Evolutionary conservation across 257 asterid species (phyloP).

Genomic region (Solanum chmielewskii): DNA sequence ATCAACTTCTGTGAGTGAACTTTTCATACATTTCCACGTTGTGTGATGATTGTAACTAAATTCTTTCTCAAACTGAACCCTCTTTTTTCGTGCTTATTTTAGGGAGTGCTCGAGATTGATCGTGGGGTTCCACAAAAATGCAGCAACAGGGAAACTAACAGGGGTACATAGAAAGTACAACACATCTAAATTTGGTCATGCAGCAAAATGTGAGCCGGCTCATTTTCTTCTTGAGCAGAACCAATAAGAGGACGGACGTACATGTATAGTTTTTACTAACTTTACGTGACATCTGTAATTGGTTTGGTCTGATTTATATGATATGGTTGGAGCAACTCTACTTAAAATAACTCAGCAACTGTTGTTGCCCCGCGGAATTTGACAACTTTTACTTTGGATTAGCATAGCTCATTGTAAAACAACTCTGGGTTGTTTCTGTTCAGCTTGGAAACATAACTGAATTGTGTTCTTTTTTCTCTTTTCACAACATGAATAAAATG

Average conservation of each 20-base stretch:
- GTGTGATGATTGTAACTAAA: not conserved
- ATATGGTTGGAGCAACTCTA: not conserved
- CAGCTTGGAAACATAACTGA: not conserved
- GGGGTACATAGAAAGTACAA: conserved; percentile 73
- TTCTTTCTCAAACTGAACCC: not conserved
- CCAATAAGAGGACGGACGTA: conserved; percentile 17
- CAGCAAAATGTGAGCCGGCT: conserved; percentile 67
- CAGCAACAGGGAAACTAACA: conserved; percentile 57
- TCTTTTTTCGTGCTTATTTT: not conserved
- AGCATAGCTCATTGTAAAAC: not conserved
- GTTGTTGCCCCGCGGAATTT: not conserved
- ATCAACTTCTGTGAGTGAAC: conserved; percentile 48
- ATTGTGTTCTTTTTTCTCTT: not conserved
- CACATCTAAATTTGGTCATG: conserved; percentile 53
- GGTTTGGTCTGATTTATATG: not conserved
- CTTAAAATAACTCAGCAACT: not conserved
- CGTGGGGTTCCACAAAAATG: conserved; percentile 45
- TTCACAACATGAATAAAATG: not conserved
- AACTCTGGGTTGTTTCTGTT: not conserved
- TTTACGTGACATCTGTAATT: conserved; percentile 22
- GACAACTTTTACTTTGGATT: not conserved
- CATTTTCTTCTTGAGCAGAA: conserved; percentile 38
- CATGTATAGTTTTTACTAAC: conserved; percentile 43
- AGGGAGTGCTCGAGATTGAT: conserved; percentile 63
- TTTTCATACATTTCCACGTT: not conserved